Evolutionary conservation across 495 filamentous ascomycete species (phyloP), one percentile per base, ranked within the genome.

Genomic region (Xylaria palmicola): DNA sequence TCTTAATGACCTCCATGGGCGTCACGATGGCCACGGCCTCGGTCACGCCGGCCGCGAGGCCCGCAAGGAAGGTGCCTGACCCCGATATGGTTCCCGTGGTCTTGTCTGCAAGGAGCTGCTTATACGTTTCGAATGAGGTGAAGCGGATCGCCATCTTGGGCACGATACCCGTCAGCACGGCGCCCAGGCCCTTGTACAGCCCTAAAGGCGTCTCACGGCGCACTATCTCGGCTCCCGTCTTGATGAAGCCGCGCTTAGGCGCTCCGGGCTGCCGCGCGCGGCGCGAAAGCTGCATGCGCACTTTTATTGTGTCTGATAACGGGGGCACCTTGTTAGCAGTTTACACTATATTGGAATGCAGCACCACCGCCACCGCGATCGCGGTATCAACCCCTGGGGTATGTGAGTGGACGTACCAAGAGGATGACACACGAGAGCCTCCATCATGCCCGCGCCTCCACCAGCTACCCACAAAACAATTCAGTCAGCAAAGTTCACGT

Each of bases 91-190:
- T 61, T 15, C 89, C 86, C 7, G 89, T 90, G 62, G 88, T 73
- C 66, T 86, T 79, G 75, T 90, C 79, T 30, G 90, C 88, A 3
- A 97, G 79, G 65, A 89, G 53, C 69, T 88, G 84, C 83, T 97
- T 99, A 75, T 97, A 99, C 65, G 84, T 85, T 77, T 98, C 95
- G 75, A 97, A 99, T 62, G 90, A 94, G 30, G 95, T 97, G 79
- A 99, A 99, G 17, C 94, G 91, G 68, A 98, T 98, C 55, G 94
- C 95, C 94, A 99, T 99, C 79, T 99, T 99, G 13, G 94, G 94
- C 34, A 99, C 88, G 75, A 99, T 99, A 60, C 94, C 94, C 19
- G 93, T 97, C 51, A 97, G 74, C 56, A 99, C 94, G 51, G 94
- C 94, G 32, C 94, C 94, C 10, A 99, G 82, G 67, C 94, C 94